These are phyloP conservation scores for Anthostomella pinea DNA, from an alignment of 2,329 filamentous ascomycete species.

Conservation along the genomic window DNA sequence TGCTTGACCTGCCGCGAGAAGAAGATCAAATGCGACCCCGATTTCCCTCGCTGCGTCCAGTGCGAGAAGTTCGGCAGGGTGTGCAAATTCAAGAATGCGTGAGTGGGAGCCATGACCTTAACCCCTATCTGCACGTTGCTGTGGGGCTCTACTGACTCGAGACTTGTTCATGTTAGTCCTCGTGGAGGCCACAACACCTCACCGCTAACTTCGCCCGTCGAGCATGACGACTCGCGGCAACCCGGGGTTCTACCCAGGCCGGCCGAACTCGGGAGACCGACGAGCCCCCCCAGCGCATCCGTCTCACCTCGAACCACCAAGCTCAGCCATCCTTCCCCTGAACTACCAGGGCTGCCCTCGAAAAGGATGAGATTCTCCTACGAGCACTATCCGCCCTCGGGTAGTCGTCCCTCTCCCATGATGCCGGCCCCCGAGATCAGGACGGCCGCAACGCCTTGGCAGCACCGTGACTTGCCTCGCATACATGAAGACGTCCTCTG, in stretches of 20 bases:
- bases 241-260: constrained; percentile 30
- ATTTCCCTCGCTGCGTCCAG: constrained; percentile 81
- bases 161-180: constrained; percentile 46
- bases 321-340: constrained; percentile 27
- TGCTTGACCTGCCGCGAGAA: constrained; percentile 92
- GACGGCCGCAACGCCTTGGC: constrained; percentile 31
- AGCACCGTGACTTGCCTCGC: constrained; percentile 43
- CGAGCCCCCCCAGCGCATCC: constrained; percentile 46
- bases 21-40: constrained; percentile 96
- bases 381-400: constrained; percentile 41
- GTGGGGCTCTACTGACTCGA: constrained; percentile 16
- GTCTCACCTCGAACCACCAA: constrained; percentile 45
- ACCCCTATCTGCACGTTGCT: too few species aligned
- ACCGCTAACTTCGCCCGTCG: constrained; percentile 50
- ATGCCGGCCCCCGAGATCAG: constrained; percentile 36
- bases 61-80: constrained; percentile 87
- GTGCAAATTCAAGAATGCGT: constrained; percentile 86
- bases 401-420: constrained; percentile 28
- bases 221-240: constrained; percentile 45
- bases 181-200: constrained; percentile 58
- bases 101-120: constrained; percentile 40
- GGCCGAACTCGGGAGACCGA: constrained; percentile 37
- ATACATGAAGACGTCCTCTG: constrained; percentile 48
- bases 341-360: constrained; percentile 34
- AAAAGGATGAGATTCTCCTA: constrained; percentile 51